A percentile compares a stretch with the other conserved stretches of the same genome.
Conservation (phyloP, 495 filamentous ascomycete genomes). For the Corynascus novoguineensis region DNA sequence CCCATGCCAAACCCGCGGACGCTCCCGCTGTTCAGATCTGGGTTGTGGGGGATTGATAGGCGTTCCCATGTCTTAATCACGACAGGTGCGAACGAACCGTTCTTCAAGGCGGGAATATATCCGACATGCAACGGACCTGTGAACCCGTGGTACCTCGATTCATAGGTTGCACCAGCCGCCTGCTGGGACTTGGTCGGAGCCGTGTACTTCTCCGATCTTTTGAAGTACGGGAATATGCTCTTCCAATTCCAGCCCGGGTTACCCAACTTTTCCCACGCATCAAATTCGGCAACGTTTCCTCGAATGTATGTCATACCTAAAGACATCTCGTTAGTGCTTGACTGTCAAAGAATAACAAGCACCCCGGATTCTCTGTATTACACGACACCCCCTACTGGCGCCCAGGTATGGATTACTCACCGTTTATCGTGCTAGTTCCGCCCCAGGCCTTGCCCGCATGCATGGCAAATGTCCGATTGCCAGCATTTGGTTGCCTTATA, state of each 20-base stretch:
- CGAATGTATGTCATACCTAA: constrained; percentile 8
- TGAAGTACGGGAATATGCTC: neutral
- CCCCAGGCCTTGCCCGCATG: constrained; percentile 6
- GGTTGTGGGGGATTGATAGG: neutral
- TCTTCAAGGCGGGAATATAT: neutral
- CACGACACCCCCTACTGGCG: too few species aligned
- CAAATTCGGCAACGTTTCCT: neutral
- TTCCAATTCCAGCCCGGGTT: constrained; percentile 16
- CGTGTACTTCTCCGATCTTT: neutral
- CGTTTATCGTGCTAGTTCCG: constrained; percentile 6
- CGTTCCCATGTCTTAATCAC: neutral
- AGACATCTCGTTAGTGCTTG: neutral
- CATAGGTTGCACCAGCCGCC: neutral
- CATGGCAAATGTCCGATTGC: neutral
- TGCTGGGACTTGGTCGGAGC: neutral
- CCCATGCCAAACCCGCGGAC: constrained; percentile 1
- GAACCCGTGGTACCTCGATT: neutral
- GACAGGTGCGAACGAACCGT: neutral
- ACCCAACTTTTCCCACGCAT: constrained; percentile 8
- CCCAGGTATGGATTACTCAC: neutral
- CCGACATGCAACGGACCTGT: constrained; percentile 1
- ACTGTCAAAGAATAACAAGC: too few species aligned
- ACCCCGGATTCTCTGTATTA: too few species aligned
- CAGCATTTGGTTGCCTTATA: neutral
- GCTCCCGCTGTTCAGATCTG: constrained; percentile 1